phyloP scores from a whole-genome alignment of 2,329 filamentous ascomycete species.

The Penicillium sp. region DNA sequence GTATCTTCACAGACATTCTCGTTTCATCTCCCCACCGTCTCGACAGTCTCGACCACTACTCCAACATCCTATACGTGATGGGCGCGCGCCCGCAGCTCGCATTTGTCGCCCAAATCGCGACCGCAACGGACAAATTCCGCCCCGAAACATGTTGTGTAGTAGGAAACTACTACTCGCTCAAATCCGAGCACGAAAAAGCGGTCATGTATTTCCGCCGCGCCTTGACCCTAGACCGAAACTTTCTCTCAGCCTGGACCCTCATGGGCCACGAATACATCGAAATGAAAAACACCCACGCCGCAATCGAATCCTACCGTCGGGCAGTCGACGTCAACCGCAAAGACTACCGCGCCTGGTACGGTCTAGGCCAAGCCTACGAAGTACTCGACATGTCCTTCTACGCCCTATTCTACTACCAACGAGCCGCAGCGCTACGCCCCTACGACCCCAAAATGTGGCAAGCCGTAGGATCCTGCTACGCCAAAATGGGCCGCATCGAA shows the following conservation, averaged over 20 bases:
- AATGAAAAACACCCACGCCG: slow-evolving; percentile 95
- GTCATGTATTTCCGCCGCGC: slow-evolving; percentile 96
- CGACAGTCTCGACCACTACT: slow-evolving; percentile 92
- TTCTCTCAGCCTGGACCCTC: slow-evolving; percentile 90
- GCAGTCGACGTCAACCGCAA: slow-evolving; percentile 93
- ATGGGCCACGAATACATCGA: slow-evolving; percentile 99
- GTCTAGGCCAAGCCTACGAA: slow-evolving; percentile 91
- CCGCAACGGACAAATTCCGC: slow-evolving; percentile 85
- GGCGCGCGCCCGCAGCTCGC: slow-evolving; percentile 78
- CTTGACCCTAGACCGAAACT: slow-evolving; percentile 77
- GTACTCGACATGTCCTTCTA: slow-evolving; percentile 97
- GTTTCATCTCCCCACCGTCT: slow-evolving; percentile 61
- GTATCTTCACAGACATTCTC: slow-evolving; percentile 59
- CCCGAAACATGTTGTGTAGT: slow-evolving; percentile 95
- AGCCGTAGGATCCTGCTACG: slow-evolving; percentile 82
- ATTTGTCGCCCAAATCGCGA: slow-evolving; percentile 83
- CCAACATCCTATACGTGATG: slow-evolving; percentile 93
- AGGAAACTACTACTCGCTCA: slow-evolving; percentile 90
- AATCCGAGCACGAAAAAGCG: slow-evolving; percentile 93
- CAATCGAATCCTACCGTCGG: slow-evolving; percentile 90
- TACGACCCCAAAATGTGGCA: slow-evolving; percentile 99
- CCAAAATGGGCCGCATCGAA: slow-evolving; percentile 75
- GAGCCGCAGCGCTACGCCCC: slow-evolving; percentile 81
- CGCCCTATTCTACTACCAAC: slow-evolving; percentile 94
- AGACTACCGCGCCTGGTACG: slow-evolving; percentile 97